Evolutionary conservation across 2,329 filamentous ascomycete genomes (phyloP).

Genomic region (Trichophyton rubrum): DNA sequence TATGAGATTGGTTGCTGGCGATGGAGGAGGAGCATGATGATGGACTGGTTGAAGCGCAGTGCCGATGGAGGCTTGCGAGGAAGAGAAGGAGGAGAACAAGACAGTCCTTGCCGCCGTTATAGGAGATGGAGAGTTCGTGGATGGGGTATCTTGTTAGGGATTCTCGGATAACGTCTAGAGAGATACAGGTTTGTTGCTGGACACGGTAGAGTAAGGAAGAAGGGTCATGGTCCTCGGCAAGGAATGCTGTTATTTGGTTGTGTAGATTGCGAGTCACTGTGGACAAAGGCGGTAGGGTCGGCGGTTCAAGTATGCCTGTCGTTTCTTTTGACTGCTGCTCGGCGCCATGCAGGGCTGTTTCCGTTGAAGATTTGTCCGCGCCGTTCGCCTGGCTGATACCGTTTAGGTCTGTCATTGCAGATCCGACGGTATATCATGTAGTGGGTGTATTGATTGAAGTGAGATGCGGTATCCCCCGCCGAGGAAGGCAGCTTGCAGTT

Average conservation of each 20-base stretch:
- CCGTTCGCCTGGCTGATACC: neutral
- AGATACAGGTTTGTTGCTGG: slow-evolving; percentile 61
- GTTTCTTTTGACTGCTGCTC: neutral
- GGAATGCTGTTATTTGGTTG: slow-evolving; percentile 49
- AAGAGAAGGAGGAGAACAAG: slow-evolving; percentile 83
- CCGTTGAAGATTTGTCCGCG: neutral
- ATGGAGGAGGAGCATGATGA: neutral
- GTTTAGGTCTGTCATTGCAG: neutral
- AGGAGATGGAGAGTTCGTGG: slow-evolving; percentile 73
- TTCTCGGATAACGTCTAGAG: slow-evolving; percentile 60
- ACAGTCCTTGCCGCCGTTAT: slow-evolving; percentile 97
- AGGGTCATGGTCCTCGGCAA: slow-evolving; percentile 46
- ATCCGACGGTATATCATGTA: neutral
- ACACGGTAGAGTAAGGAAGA: slow-evolving; percentile 47
- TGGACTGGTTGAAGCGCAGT: slow-evolving; percentile 4
- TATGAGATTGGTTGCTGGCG: neutral
- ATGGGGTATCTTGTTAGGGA: slow-evolving; percentile 65
- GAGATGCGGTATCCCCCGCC: neutral
- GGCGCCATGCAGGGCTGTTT: neutral
- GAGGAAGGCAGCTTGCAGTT: neutral
- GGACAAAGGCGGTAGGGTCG: slow-evolving; percentile 30
- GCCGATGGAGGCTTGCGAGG: slow-evolving; percentile 47
- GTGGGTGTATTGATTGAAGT: neutral
- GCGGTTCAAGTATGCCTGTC: slow-evolving; percentile 1
- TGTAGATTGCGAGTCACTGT: slow-evolving; percentile 54